A percentile compares a stretch with the other conserved stretches of the same genome.
These are phyloP conservation scores for Liquidambar formosana DNA, from an alignment of 164 flowering plant genomes.

Conservation along the genomic window DNA sequence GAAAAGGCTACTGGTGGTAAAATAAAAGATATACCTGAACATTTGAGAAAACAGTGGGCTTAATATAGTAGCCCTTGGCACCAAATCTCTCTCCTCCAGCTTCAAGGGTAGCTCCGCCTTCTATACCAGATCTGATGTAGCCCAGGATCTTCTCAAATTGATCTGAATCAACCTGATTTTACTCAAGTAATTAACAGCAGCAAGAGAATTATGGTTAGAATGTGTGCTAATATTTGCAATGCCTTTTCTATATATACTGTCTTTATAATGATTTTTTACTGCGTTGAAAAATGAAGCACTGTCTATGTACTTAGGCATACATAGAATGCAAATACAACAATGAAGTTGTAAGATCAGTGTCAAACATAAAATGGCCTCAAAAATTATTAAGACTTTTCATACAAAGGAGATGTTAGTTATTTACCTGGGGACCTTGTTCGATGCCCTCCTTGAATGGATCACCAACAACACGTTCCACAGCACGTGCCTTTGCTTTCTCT, in stretches of 20 bases:
- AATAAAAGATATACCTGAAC: slow-evolving; percentile 41
- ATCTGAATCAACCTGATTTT: slow-evolving; percentile 46
- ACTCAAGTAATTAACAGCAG: background rate
- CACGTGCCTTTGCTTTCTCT: slow-evolving; percentile 66
- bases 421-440: slow-evolving; percentile 81
- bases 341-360: too few species aligned
- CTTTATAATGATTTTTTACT: too few species aligned
- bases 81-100: slow-evolving; percentile 64
- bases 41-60: slow-evolving; percentile 73
- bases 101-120: slow-evolving; percentile 65
- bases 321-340: too few species aligned
- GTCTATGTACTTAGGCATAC: too few species aligned
- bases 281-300: too few species aligned
- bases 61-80: slow-evolving; percentile 48
- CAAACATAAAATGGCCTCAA: too few species aligned
- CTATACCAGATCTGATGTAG: slow-evolving; percentile 52
- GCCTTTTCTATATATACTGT: too few species aligned
- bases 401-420: background rate
- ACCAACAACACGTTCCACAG: slow-evolving; percentile 54
- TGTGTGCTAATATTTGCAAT: too few species aligned
- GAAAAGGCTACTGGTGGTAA: background rate
- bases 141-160: slow-evolving; percentile 58
- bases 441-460: slow-evolving; percentile 63
- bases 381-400: background rate
- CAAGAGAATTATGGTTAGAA: background rate